Base-by-base conservation (phyloP, 768 basidiomycete species). In the Pleurotus giganteus region DNA sequence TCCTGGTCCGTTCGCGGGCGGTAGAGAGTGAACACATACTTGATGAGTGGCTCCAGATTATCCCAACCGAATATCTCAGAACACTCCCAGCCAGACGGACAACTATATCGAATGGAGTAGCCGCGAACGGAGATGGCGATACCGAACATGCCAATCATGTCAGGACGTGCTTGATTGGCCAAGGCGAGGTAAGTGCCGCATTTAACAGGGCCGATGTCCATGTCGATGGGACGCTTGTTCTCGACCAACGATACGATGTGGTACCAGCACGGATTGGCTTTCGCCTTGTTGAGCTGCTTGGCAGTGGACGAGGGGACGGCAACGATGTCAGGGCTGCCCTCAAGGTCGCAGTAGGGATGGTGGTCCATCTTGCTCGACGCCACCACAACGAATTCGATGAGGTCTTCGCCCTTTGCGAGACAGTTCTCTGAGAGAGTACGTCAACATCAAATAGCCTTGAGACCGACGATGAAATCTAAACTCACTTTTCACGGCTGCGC, bases 1-100 rank as follows among this genome's bases (percentile, higher is more conserved):
- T 41, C 27, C 28, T 51, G 55, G n/a, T 46, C 49, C 2, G 47
- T 13, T 29, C 37, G 55, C 1, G 55, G 55, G 13, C 42, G 17
- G 34, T 56, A 56, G 19, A 56, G 37, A 13, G 49, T 41, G 41
- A 46, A 56, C 12, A 52, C 47, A 42, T 52, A 56, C 21, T 24
- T 27, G 31, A 27, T 37, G 36, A 56, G 34, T 45, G 55, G 49
- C 12, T 28, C 21, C 27, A 56, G 28, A 42, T 56, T 21, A 4
- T 56, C 55, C 49, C 47, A 51, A 19, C 13, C 11, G 19, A 28
- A 51, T 41, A n/a, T 5, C 15, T 19, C 23, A 26, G 55, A 50
- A 19, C 28, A 44, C 11, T 17, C 39, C 36, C 24, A 47, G 3
- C 55, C 49, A 19, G 47, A 50, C 27, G 55, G 47, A 43, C 51